Evolutionary conservation across 1,139 yeast species (phyloP), one percentile per base, ranked within the genome.

Genomic region (Taiozyma onychis): DNA sequence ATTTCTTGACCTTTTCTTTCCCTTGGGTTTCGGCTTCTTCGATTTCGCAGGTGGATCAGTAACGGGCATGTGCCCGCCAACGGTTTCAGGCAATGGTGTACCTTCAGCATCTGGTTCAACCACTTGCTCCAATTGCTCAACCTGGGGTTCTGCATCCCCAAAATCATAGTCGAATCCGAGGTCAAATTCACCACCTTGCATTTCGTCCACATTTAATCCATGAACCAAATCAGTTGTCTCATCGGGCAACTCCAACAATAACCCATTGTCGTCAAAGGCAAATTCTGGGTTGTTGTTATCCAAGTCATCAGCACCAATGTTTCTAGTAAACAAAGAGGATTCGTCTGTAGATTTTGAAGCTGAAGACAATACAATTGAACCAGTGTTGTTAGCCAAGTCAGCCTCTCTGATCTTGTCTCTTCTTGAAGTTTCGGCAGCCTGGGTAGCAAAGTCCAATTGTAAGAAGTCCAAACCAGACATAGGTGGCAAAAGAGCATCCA

Each of bases 401-500:
- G 48, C 41, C 6, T 44, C 48, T 41, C 52, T 53, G 39, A 62
- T 61, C 13, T 45, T 47, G 10, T 44, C n/a, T 26, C 35, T 52
- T 28, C 51, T 49, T 13, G 44, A 44, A 6, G 43, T 32, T 39
- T 47, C 47, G 2, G 27, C 26, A 2, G 43, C 27, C 16, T 32
- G 43, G 4, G 48, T 42, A 13, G 44, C 41, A 1, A 34, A 27
- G 6, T 27, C 41, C 7, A 21, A 24, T 11, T 42, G 28, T 10
- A 61, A 48, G 48, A 61, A 59, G 18, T 57, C 61, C 34, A 60
- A 45, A 3, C 46, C 54, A 1, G 48, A 52, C 13, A 57, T 9
- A 8, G 60, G 44, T 13, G 66, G 67, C 3, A 66, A 58, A 9
- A 73, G 58, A 26, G 60, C 48, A 16, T 64, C 62, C 24, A 77